Evolutionary conservation across 2,329 filamentous ascomycete genomes (phyloP), one percentile per base, ranked within the genome.

Genomic region (Aspergillus japonicus): DNA sequence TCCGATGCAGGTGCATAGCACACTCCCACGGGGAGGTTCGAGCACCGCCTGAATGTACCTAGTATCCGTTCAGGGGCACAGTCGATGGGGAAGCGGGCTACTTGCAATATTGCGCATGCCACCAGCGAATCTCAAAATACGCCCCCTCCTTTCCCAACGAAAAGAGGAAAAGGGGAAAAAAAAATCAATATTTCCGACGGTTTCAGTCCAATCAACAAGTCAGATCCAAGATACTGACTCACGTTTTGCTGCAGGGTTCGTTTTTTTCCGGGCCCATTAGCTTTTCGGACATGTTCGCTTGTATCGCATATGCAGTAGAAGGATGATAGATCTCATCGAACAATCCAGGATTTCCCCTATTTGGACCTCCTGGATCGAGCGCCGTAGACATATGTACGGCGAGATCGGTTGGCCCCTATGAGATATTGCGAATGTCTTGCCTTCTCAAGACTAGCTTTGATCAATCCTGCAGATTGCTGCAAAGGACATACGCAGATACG

Each of bases 311-410:
- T 50, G 50, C 51, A 53, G 54, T 31, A 42, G 56, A 59, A 58
- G 62, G 52, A 26, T 64, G 62, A 64, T 50, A 61, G 57, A 57
- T 64, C 55, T 59, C 61, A 62, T 58, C 47, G 56, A 47, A 51
- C 16, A 31, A 44, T 52, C 54, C 55, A 51, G 39, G n/a, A n/a
- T 23, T 19, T 19, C 54, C 47, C 58, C 47, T 47, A 57, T 57
- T 55, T 16, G 33, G 39, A 23, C 33, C 49, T 55, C 33, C 26
- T 19, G 23, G 16, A 35, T 26, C 39, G 12, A 21, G 14, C 23
- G 53, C 47, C 29, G 42, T 35, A 55, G 53, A 48, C 16, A 35
- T 6, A 24, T 31, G 10, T 35, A 31, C 19, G 12, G 24, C 42
- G 19, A 26, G 33, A 29, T 53, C 50, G 35, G 52, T 58, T 58